Evolutionary conservation across 2,329 filamentous ascomycete genomes (phyloP), one percentile per base, ranked within the genome.

Genomic region (Exophiala dermatitidis): DNA sequence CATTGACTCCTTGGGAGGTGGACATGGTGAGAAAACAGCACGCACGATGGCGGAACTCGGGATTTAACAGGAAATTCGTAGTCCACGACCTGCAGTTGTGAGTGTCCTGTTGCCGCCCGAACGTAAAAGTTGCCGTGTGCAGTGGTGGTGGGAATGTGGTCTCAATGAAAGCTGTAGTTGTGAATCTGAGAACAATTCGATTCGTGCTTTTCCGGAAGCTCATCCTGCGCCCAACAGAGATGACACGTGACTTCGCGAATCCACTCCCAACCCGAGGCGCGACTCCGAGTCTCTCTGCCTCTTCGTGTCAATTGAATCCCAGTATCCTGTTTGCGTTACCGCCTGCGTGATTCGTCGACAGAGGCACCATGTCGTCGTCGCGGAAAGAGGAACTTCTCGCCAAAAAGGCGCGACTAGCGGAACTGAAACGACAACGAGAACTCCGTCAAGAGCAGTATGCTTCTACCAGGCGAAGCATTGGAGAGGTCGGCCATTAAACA

Each of bases 381-480:
- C 86, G 90, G 65, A 86, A 89, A 76, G 90, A 95, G 77, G 93
- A 98, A 77, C 95, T 98, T 63, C 77, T 93, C 64, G 90, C 90
- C 63, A 98, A 98, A 76, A 91, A 88, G 77, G 91, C 90, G 59
- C 96, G 93, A 77, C 88, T 98, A 65, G 90, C 88, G 46, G 93
- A 97, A 78, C 80, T 98, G 61, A 96, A 95, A 75, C 83, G 88
- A 58, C 90, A 96, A 74, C 82, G 93, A 64, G 90, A 94, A 69
- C 75, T 91, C 63, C 81, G 90, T 55, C 82, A 88, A 60, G 87
- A 80, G 67, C 88, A 94, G 68, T 83, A 87, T 63, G 81, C 78
- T 55, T 80, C 79, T 58, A 82, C 77, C 62, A 82, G 89, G 62
- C 80, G 84, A 65, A 86, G 83, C 68, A 75, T 83, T 64, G 83